These are phyloP conservation scores for Annulohypoxylon stygium DNA, from an alignment of 495 filamentous ascomycete species.

Conservation along the genomic window DNA sequence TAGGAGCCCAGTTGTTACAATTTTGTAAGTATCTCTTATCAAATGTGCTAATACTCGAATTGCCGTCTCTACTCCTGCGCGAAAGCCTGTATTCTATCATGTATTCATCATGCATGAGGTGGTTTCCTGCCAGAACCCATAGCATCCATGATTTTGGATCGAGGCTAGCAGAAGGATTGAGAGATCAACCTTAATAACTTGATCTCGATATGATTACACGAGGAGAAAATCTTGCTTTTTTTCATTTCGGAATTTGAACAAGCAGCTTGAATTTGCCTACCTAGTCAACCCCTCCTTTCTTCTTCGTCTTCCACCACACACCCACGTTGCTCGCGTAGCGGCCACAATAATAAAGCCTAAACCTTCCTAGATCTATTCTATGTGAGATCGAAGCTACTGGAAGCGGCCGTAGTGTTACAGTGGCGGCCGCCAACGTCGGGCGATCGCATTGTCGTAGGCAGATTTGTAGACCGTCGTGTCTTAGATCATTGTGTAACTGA, in stretches of 20 bases:
- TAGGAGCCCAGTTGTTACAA: neutral
- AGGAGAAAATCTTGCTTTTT: neutral
- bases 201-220: neutral
- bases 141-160: neutral
- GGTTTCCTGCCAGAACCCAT: neutral
- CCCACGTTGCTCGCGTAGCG: neutral
- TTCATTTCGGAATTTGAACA: neutral
- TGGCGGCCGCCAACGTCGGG: slow-evolving; percentile 37
- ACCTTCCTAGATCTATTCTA: slow-evolving; percentile 32
- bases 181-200: neutral
- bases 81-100: neutral
- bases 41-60: neutral
- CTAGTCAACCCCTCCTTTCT: neutral
- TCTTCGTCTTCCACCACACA: neutral
- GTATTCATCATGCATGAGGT: neutral
- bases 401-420: slow-evolving; percentile 40
- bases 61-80: neutral
- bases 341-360: slow-evolving; percentile 27
- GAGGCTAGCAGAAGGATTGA: neutral
- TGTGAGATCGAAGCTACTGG: slow-evolving; percentile 34
- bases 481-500: slow-evolving; percentile 44
- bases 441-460: slow-evolving; percentile 42
- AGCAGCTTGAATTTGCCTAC: neutral
- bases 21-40: too few relatives aligned
- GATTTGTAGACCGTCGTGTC: slow-evolving; percentile 35